Evolutionary conservation across 1,284 basidiomycete species (phyloP).

Genomic region (Microbotryomycetes sp.): DNA sequence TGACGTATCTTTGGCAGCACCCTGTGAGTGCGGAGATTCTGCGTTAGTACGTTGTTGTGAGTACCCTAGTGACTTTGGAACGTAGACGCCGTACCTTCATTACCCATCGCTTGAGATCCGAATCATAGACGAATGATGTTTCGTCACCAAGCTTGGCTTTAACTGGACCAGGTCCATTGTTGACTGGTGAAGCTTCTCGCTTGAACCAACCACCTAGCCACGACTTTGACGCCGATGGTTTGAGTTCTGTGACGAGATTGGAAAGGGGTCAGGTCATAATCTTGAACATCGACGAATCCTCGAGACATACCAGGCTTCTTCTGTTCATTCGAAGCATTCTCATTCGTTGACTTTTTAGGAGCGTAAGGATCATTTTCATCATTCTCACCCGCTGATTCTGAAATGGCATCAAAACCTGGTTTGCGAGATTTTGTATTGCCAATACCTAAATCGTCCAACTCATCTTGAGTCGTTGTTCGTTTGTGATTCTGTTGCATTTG

Average conservation of each 20-base stretch:
- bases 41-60: not conserved
- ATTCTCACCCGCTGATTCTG: constrained; percentile 21
- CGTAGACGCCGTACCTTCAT: constrained; percentile 58
- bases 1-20: constrained; percentile 52
- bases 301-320: constrained; percentile 32
- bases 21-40: constrained; percentile 12
- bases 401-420: constrained; percentile 42
- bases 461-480: constrained; percentile 53
- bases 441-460: constrained; percentile 83
- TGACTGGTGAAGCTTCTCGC: constrained; percentile 43
- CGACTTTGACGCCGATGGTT: constrained; percentile 29
- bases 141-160: constrained; percentile 91
- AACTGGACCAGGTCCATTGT: constrained; percentile 54
- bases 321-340: not conserved
- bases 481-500: constrained; percentile 19
- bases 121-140: constrained; percentile 86
- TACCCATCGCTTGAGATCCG: constrained; percentile 91
- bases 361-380: constrained; percentile 17
- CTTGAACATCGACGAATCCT: constrained; percentile 12
- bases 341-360: not conserved
- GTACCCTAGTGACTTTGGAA: not conserved
- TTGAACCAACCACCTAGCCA: constrained; percentile 70
- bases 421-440: constrained; percentile 59
- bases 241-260: constrained; percentile 24
- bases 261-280: not conserved